phyloP scores from a whole-genome alignment of 768 basidiomycete genomes.

The Tylopilus sp. region DNA sequence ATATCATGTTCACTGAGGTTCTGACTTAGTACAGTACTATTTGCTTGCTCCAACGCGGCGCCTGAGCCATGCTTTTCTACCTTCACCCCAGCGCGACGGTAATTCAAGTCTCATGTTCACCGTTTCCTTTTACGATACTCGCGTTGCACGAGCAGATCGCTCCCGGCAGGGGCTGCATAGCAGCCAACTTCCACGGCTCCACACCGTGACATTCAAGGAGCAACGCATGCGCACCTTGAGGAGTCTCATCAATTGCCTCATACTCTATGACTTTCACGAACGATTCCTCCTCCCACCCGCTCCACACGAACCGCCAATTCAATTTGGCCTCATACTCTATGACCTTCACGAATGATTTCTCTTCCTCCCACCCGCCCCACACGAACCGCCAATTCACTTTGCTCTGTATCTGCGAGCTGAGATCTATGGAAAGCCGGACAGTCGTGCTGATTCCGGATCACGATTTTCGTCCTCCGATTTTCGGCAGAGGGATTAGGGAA shows the following conservation, averaged over 20 bases:
- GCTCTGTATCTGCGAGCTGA: too few species aligned
- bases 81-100: background rate
- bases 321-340: too few species aligned
- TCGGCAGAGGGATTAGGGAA: too few species aligned
- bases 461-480: too few species aligned
- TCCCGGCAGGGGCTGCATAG: background rate
- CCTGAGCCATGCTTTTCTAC: background rate
- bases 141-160: background rate
- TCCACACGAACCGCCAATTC: background rate
- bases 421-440: too few species aligned
- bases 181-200: background rate
- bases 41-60: background rate
- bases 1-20: too few species aligned
- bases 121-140: background rate
- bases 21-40: too few species aligned
- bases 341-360: too few species aligned
- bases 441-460: too few species aligned
- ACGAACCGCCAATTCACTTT: too few species aligned
- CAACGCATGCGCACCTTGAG: background rate
- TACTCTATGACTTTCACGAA: too few species aligned
- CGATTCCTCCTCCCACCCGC: background rate
- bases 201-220: background rate
- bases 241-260: background rate
- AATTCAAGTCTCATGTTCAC: background rate
- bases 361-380: background rate